A percentile compares a stretch with the other conserved stretches of the same genome.
Evolutionary conservation across 352 stramenopile species (phyloP).

Genomic region (Globisporangium okanoganense): DNA sequence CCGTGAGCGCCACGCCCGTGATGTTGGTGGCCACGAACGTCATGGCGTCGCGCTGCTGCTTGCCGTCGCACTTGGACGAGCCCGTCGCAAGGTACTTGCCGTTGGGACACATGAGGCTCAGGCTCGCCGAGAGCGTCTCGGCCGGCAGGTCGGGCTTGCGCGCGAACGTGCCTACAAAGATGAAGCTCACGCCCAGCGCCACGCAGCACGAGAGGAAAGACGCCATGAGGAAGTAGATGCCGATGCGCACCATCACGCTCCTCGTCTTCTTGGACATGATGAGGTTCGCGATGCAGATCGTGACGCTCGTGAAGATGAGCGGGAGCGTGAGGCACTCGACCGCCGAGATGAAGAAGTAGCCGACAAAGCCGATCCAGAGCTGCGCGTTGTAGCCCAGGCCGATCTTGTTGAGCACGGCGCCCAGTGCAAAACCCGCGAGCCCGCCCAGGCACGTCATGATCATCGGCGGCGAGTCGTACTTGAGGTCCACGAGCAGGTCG

Average conservation of each 20-base stretch:
- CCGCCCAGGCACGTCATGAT: conserved; percentile 30
- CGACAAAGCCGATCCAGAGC: conserved; percentile 39
- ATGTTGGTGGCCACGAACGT: conserved; percentile 40
- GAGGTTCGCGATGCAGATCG: conserved; percentile 54
- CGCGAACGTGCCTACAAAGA: conserved; percentile 25
- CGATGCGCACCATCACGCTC: conserved; percentile 39
- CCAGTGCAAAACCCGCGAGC: conserved; percentile 30
- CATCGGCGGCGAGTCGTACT: conserved; percentile 47
- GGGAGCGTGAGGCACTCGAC: conserved; percentile 57
- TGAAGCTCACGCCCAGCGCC: conserved; percentile 33
- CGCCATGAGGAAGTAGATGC: conserved; percentile 38
- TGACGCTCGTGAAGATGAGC: conserved; percentile 72
- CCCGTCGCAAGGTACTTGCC: conserved; percentile 32
- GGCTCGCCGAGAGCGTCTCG: conserved; percentile 20
- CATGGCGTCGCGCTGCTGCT: conserved; percentile 26
- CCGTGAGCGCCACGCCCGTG: conserved; percentile 38
- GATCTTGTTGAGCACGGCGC: conserved; percentile 30
- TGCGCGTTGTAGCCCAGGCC: conserved; percentile 19
- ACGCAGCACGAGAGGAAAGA: conserved; percentile 39
- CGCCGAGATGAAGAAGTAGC: conserved; percentile 27
- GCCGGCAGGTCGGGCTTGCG: conserved; percentile 12
- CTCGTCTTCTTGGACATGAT: conserved; percentile 48
- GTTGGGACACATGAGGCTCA: conserved; percentile 54
- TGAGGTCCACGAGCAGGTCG: conserved; percentile 41
- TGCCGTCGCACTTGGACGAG: conserved; percentile 22